A percentile compares a stretch with the other conserved stretches of the same genome.
These are phyloP conservation scores for Lotus japonicus DNA, from an alignment of 306 rosid species.

Conservation along the genomic window DNA sequence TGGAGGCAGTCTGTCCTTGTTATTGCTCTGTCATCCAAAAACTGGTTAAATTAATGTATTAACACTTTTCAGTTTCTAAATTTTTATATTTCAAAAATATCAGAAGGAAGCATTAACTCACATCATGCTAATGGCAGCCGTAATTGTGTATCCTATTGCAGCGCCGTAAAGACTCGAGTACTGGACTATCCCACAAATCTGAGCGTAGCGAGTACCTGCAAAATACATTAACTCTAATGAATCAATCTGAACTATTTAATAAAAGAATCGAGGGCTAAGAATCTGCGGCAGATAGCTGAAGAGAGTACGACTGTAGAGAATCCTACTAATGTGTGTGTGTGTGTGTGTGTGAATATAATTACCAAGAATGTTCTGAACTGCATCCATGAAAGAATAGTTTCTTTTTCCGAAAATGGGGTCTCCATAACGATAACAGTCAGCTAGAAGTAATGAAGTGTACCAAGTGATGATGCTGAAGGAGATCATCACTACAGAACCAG, in stretches of 20 bases:
- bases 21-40: constrained; percentile 37
- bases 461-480: constrained; percentile 30
- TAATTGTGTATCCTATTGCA: constrained; percentile 53
- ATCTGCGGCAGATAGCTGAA: too few species aligned
- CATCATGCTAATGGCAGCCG: constrained; percentile 45
- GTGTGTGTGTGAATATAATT: neutral
- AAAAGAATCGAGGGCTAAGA: too few species aligned
- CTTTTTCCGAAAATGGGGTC: constrained; percentile 33
- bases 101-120: constrained; percentile 11
- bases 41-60: neutral
- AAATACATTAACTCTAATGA: neutral
- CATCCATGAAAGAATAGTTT: constrained; percentile 37
- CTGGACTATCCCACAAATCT: constrained; percentile 37
- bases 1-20: constrained; percentile 34
- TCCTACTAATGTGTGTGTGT: too few species aligned
- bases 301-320: too few species aligned
- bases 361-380: constrained; percentile 45
- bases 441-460: constrained; percentile 26
- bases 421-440: constrained; percentile 42
- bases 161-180: constrained; percentile 35
- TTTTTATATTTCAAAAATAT: neutral
- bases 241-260: too few species aligned
- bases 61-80: neutral
- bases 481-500: constrained; percentile 34
- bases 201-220: constrained; percentile 33